Evolutionary conservation across 2,329 filamentous ascomycete genomes (phyloP), one percentile per base, ranked within the genome.

Genomic region (Pyricularia sp.): DNA sequence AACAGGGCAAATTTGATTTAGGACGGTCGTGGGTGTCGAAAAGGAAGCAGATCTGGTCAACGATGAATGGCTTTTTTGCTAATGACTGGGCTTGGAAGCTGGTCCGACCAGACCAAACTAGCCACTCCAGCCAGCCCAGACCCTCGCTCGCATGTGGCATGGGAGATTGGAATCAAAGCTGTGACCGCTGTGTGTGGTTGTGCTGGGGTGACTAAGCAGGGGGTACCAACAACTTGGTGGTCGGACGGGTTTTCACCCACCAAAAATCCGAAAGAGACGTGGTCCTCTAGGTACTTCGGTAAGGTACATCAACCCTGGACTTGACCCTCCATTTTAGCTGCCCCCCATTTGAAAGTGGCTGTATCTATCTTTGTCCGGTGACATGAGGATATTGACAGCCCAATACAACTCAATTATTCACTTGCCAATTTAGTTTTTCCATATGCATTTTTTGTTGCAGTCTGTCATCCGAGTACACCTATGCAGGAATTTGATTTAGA

Each of bases 1-100:
- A n/a, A 19, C 19, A 60, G 59, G 9, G 28, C 10, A 62, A 62
- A 35, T 5, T 62, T 22, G 26, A 53, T 33, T 9, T 44, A 26
- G 19, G 60, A 40, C 13, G 61, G 24, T 40, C 33, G 61, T 44
- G 40, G 7, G 19, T 49, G 40, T n/a, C 4, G n/a, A 49, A 49
- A 49, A 49, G 40, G 40, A 49, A 49, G 40, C 40, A 49, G 40
- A 49, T 49, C 40, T 49, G 40, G 40, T 49, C 40, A 49, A 16
- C 53, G 61, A 62, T 40, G 61, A 35, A 62, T 40, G 61, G 35
- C 33, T 62, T 62, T 62, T 26, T 62, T 62, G 61, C 61, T 31
- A 53, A 62, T 62, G 33, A 62, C 61, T 62, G 61, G 35, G 61
- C 61, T 24, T 24, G 60, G 60, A 26, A 40, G 26, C 33, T 19